phyloP scores from a whole-genome alignment of 768 basidiomycete genomes.

The Hericium rajendrae region DNA sequence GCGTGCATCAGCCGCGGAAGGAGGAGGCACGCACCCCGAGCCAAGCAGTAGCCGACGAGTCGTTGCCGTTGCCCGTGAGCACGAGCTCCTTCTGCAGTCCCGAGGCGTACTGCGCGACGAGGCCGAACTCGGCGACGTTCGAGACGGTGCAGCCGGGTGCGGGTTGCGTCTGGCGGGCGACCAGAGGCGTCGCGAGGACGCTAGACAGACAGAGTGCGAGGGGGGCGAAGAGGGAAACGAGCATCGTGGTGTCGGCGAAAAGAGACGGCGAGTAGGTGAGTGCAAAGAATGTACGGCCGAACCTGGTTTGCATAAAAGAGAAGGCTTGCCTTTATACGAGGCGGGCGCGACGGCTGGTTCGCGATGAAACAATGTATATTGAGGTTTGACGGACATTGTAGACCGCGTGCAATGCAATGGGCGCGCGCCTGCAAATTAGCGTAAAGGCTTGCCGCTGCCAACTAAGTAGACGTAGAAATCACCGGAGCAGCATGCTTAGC shows the following conservation, averaged over 20 bases:
- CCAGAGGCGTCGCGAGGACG: not conserved
- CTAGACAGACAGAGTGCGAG: not conserved
- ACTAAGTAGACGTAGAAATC: no score
- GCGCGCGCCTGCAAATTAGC: no score
- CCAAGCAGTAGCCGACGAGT: not conserved
- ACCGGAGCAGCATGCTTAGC: no score
- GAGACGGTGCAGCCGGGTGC: not conserved
- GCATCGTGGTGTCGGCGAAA: not conserved
- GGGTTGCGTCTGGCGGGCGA: not conserved
- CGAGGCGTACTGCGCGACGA: not conserved
- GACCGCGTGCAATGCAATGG: no score
- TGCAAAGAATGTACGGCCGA: not conserved
- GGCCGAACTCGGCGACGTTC: not conserved
- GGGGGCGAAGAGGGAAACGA: not conserved
- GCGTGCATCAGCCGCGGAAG: not conserved
- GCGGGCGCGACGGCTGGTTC: no score
- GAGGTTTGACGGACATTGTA: no score
- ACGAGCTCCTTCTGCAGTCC: not conserved
- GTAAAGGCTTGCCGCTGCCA: no score
- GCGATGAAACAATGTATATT: no score
- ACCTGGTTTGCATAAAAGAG: not conserved
- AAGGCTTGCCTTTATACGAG: not conserved
- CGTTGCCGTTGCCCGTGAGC: not conserved
- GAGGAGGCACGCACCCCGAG: not conserved
- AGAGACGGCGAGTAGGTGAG: not conserved